Percentiles rank a stretch among this genome's conserved stretches.
These are phyloP conservation scores for Yamadazyma nakazawae DNA, from an alignment of 805 yeast species.

Conservation along the genomic window DNA sequence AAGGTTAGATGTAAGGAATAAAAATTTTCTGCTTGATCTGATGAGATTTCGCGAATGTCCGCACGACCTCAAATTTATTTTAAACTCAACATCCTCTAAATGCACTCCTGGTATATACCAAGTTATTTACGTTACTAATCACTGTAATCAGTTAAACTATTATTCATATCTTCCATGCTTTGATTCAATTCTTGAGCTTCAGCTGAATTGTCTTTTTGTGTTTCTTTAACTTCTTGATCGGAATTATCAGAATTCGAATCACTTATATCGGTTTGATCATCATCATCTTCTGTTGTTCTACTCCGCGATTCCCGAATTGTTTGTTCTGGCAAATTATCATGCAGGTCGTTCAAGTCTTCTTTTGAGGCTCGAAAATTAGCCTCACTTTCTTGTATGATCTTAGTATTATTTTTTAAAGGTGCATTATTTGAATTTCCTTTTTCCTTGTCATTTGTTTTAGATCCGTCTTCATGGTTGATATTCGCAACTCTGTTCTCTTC, in stretches of 20 bases:
- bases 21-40: slow-evolving; percentile 10
- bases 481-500: not conserved
- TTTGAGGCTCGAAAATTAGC: not conserved
- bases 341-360: not conserved
- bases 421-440: not conserved
- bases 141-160: slow-evolving; percentile 9
- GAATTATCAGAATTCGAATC: not conserved
- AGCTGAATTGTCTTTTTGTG: not conserved
- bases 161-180: slow-evolving; percentile 1
- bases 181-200: not conserved
- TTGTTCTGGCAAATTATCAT: not conserved
- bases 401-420: not conserved
- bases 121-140: slow-evolving; percentile 1
- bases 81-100: not conserved
- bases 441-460: not conserved
- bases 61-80: slow-evolving; percentile 3
- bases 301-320: not conserved
- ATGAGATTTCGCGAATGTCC: slow-evolving; percentile 5
- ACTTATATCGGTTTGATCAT: slow-evolving; percentile 12
- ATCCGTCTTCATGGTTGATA: not conserved
- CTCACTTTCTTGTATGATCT: not conserved
- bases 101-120: not conserved
- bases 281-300: not conserved
- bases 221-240: not conserved
- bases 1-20: slow-evolving; percentile 3